Evolutionary conservation across 2,329 filamentous ascomycete genomes (phyloP), one percentile per base, ranked within the genome.

Genomic region (Exophiala sp.): DNA sequence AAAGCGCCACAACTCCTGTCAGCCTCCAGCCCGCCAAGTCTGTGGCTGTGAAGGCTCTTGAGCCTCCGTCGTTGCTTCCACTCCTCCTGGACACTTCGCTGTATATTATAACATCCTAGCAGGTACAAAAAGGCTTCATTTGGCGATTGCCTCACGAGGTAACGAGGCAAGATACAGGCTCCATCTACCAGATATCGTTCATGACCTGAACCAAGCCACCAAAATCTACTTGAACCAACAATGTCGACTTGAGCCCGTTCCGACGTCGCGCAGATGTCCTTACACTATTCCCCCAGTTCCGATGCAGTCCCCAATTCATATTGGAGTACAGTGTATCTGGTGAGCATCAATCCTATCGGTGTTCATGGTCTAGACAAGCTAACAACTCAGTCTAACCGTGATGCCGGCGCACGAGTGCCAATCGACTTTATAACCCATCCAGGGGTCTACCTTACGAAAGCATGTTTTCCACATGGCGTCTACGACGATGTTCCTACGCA

Each of bases 351-450:
- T 12, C 5, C 42, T 14, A 34, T 5, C 16, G 12, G 16, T 8
- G 7, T 8, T 10, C 41, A 24, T n/a, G 10, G 6, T 12, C 8
- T n/a, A 46, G 21, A 40, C 21, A 46, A n/a, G 9, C 18, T 33
- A 29, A 10, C n/a, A 14, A 21, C 9, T 12, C 62, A 84, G 83
- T 81, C 82, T 41, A 80, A 85, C 66, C 72, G 84, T 67, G 84
- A 87, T 72, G 71, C 85, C 38, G 75, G 78, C 18, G 69, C 80
- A 9, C 72, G 75, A 51, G 72, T 86, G 5, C 84, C 84, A 2
- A 78, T 87, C 62, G 85, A 87, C 63, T 85, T 75, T 65, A 77
- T 84, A 36, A 82, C 80, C 3, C 68, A 72, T 12, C 79, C 83
- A 8, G 80, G 77, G 1, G 74, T 85, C 1, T 79, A 78, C 8